Evolutionary conservation across 2,329 filamentous ascomycete genomes (phyloP), one percentile per base, ranked within the genome.

Genomic region (Ascomycota sp.): DNA sequence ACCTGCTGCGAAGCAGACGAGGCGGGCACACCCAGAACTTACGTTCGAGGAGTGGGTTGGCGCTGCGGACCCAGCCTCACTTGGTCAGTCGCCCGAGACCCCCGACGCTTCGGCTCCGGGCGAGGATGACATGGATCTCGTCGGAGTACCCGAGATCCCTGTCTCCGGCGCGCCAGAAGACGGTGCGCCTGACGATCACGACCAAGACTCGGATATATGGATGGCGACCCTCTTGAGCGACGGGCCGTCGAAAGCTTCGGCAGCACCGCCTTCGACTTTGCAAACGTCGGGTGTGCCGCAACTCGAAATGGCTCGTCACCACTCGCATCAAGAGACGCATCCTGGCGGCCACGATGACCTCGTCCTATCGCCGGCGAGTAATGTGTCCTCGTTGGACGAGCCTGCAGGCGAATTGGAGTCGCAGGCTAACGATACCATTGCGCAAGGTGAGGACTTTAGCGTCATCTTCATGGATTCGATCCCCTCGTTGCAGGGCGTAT

Each of bases 381-480:
- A 54, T 23, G 34, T 38, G 12, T 54, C 50, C 6, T 52, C 51
- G 7, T 37, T 38, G 12, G 43, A 49, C 23, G 50, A 52, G 29
- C 45, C 34, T 13, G 39, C 34, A 22, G 40, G 32, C 27, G 38
- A 38, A 24, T 32, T 20, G 32, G 39, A 30, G 29, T 43, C 37
- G n/a, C 32, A 30, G 25, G 36, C 31, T 27, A 50, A 53, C 21
- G 51, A 64, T 29, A 63, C 54, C 0, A 53, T 62, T 28, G 52
- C 54, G 4, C 54, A 62, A n/a, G 57, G 51, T 11, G 65, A 69
- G 35, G 61, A 63, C 24, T 69, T 69, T 36, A 69, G 64, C 41
- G 69, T 69, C 63, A 69, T 69, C 32, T 63, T 63, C 21, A 56
- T 67, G 35, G 56, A 65, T 27, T 65, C 63, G 2, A 49, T 70